Evolutionary conservation across 2,329 filamentous ascomycete species (phyloP), one percentile per base, ranked within the genome.

Genomic region (Canariomyces notabilis): DNA sequence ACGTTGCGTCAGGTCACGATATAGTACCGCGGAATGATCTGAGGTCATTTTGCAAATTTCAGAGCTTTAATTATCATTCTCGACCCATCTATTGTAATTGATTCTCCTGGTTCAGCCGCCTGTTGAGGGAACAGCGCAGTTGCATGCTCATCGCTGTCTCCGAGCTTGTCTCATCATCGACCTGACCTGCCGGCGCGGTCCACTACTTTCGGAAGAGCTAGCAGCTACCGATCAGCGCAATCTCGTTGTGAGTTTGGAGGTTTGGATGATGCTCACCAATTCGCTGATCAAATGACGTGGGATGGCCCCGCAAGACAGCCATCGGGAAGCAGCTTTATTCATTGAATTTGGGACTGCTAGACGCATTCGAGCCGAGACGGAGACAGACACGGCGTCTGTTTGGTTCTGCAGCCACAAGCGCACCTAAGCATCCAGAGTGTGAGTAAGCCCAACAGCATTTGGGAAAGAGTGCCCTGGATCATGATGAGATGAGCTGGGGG

Each of bases 231-330:
- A 29, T 29, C 26, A 12, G 8, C 26, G 9, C 26, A 29, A 29
- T 29, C 8, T 29, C 9, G 26, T 29, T 29, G 26, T 29, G 26
- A 29, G 26, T 29, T 29, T 29, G 26, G 4, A 11, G 9, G 26
- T 29, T 29, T 26, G 9, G 9, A 9, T 11, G 21, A 14, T 41
- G 38, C 23, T 26, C 38, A 41, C 18, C 16, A 26, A 19, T 29
- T 8, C 23, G 1, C 36, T 45, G 35, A 45, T 45, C 35, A 45
- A 31, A 45, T 45, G 42, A 45, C 36, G 42, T 45, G 34, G 42
- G 23, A n/a, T n/a, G 26, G 22, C 37, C 9, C 21, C 19, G 21
- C 36, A 37, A 35, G 38, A 15, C 15, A 34, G 21, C 23, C n/a
- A 8, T 37, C 34, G 15, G 34, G 23, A 18, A 40, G 32, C 32